Base-by-base conservation (phyloP, 495 filamentous ascomycete species). In the Alectoria sarmentosa region DNA sequence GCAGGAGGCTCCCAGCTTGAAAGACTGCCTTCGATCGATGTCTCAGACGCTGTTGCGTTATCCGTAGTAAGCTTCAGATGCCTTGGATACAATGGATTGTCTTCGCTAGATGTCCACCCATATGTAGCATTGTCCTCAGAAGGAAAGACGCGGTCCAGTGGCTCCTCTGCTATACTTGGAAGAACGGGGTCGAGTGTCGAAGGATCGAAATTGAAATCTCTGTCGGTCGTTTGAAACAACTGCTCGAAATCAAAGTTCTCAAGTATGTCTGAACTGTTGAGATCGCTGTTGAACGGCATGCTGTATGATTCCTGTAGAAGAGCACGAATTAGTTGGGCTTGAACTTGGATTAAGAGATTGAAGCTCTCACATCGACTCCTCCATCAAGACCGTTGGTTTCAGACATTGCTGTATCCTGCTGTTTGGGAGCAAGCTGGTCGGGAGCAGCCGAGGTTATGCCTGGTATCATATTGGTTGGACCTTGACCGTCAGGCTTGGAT, bases 221-320 rank as follows among this genome's bases (percentile, higher is more conserved):
- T 80, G 65, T 86, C 83, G 14, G 82, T 85, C 66, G 86, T 86
- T 59, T 63, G 58, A 7, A 98, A 78, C 83, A 97, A 98, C 0
- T 90, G 91, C 75, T 98, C 93, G 73, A 98, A 98, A 74, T 98
- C 93, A 69, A 98, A 98, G 69, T 90, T 89, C 71, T 91, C 88
- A 58, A 98, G 78, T n/a, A 95, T 87, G 73, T 92, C 83, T 55
- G 77, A 77, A 37, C 80, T 83, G 61, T 84, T 80, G 69, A 89
- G 46, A 11, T 65, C 52, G 21, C 13, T 15, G 34, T 65, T 65
- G 71, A 90, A 90, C 62, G 87, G 85, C 71, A 89, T 79, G 54
- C 74, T 82, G 73, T 81, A 79, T 49, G 73, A 61, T 60, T 62
- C 64, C 68, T 23, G 4, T 11, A 61, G 68, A 69, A 58, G 21